Percentiles rank a stretch among this genome's conserved stretches.
These are phyloP conservation scores for Haemoproteus tartakovskyi DNA, from an alignment of 169 alveolate genomes.

Conservation along the genomic window DNA sequence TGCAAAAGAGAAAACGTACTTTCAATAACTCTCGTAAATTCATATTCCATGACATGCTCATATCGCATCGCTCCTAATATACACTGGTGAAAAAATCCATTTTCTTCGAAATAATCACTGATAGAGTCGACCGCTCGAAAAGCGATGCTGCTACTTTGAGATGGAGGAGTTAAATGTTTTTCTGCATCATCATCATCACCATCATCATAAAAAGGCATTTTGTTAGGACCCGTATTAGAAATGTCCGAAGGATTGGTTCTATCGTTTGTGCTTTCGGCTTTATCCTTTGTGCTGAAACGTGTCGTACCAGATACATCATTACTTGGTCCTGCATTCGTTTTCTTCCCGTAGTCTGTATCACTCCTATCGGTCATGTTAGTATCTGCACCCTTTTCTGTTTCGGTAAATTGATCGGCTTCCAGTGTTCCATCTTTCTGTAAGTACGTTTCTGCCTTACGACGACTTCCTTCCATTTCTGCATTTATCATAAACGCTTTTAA, in stretches of 20 bases:
- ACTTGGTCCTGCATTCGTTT: not conserved
- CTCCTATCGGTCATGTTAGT: not conserved
- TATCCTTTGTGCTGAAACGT: not conserved
- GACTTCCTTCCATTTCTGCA: not conserved
- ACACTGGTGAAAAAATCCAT: conserved; percentile 58
- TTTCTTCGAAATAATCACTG: conserved; percentile 63
- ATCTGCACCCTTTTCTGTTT: not conserved
- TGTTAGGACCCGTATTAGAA: not conserved
- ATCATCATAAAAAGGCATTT: conserved; percentile 52
- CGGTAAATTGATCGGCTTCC: too few relatives aligned
- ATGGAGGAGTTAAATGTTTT: not conserved
- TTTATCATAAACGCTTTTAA: conserved; percentile 9
- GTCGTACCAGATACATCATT: not conserved
- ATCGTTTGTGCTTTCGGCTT: not conserved
- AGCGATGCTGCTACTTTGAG: conserved; percentile 15
- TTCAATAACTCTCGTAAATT: conserved; percentile 60
- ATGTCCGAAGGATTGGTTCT: not conserved
- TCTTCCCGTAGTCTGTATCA: too few relatives aligned
- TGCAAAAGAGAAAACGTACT: conserved; percentile 36
- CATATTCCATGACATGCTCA: conserved; percentile 66
- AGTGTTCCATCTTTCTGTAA: too few relatives aligned
- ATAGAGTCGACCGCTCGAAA: conserved; percentile 35
- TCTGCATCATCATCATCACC: conserved; percentile 6
- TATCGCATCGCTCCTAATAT: conserved; percentile 15
- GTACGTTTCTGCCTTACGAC: not conserved